Base-by-base conservation (phyloP, 305 asterid genomes). In the Solanum hybrid region DNA sequence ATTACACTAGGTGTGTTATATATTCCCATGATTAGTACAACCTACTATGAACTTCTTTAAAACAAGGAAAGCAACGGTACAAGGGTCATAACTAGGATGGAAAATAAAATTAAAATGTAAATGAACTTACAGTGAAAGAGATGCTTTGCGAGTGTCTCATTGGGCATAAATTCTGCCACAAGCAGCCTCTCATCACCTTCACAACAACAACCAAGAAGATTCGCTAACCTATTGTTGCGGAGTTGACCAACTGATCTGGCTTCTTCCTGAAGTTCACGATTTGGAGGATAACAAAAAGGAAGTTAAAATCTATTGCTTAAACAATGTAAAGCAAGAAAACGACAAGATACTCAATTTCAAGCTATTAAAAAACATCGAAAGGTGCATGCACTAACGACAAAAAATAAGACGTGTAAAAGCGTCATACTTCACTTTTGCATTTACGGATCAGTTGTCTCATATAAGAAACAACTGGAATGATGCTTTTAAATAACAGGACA, bases 151-250 rank as follows among this genome's bases (percentile, higher is more conserved):
- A 97, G 98, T 68, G 98, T 97, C 94, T 97, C 98, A 34, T 95
- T 93, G 90, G 98, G 98, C 99, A 97, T 97, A 92, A 97, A 97
- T 92, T 97, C 98, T 73, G 99, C 96, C 87, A 97, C 93, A 87
- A 97, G 96, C 92, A 97, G 92, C 94, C 99, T 96, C 91, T 97
- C 99, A 61, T 96, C 99, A 86, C 99, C 99, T 92, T 97, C 99
- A 79, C 96, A 94, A 94, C 99, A 96, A 94, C 99, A 96, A 89
- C 99, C 99, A 70, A 97, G 95, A 90, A 97, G 93, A 93, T 97
- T 97, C 27, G 96, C 98, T 94, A 97, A 89, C 91, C 95, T 93
- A 33, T 91, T 77, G 93, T 94, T 97, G 90, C 99, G 94, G 86
- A 97, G 98, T 92, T 93, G 98, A 89, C 99, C 99, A 92, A 97